Evolutionary conservation across 1,284 basidiomycete genomes (phyloP).

Genomic region (Apiotrichum sp.): DNA sequence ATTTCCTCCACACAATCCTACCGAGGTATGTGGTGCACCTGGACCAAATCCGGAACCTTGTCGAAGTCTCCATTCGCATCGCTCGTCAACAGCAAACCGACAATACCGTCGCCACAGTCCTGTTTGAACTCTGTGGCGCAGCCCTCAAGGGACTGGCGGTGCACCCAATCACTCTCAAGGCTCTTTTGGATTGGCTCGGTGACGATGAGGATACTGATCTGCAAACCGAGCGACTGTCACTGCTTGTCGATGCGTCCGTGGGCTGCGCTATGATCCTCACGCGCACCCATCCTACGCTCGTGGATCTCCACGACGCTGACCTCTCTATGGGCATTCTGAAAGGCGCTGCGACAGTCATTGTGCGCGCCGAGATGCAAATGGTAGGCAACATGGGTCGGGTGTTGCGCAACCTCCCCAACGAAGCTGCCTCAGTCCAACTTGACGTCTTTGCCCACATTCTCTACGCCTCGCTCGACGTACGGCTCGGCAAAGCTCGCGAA

Average conservation of each 20-base stretch:
- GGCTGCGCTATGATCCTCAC: conserved; percentile 27
- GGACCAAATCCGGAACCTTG: conserved; percentile 8
- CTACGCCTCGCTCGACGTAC: conserved; percentile 21
- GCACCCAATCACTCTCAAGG: conserved; percentile 16
- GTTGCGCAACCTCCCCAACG: conserved; percentile 15
- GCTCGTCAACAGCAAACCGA: conserved; percentile 14
- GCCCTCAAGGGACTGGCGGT: conserved; percentile 23
- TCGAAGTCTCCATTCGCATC: conserved; percentile 5
- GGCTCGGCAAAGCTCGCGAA: conserved; percentile 9
- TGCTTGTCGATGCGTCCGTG: conserved; percentile 18
- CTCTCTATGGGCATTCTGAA: conserved; percentile 14
- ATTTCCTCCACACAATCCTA: conserved; percentile 27
- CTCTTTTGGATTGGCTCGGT: conserved; percentile 22
- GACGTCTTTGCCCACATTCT: conserved; percentile 29
- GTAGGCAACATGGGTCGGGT: conserved; percentile 19
- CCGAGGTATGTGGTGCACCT: conserved; percentile 20
- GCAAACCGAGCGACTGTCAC: not conserved
- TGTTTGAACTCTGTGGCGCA: conserved; percentile 23
- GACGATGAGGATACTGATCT: not conserved
- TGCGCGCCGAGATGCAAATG: conserved; percentile 21
- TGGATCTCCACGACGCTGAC: conserved; percentile 12
- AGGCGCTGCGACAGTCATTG: conserved; percentile 21
- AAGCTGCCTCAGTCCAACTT: conserved; percentile 23
- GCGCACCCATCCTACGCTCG: conserved; percentile 23
- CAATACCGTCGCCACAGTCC: conserved; percentile 25